Base-by-base conservation (phyloP, 805 yeast genomes). In the Ogataea kodamae region DNA sequence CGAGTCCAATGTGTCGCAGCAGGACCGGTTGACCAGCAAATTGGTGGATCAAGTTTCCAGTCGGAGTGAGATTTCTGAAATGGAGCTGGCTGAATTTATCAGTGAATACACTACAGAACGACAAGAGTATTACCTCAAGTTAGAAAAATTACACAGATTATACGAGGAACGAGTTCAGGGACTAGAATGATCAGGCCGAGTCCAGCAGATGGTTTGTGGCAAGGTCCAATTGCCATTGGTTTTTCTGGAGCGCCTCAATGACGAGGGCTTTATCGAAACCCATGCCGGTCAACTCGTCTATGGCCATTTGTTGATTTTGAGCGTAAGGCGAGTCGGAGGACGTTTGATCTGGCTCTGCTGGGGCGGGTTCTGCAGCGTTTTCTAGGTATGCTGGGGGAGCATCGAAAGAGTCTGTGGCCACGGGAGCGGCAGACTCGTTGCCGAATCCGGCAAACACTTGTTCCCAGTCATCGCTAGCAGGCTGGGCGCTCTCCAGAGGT, bases 401-500 rank as follows among this genome's bases (percentile, higher is more conserved):
- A 5, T 40, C 43, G 29, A 44, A 44, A 10, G 33, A 33, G n/a
- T 43, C 51, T 11, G 38, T 23, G 8, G 33, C 22, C 1, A 41
- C 43, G 18, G 50, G 44, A 33, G 51, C 17, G 15, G 36, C 44
- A 22, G 57, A 61, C 45, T 57, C 68, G 44, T 81, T 81, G 11
- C 90, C 89, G 55, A 85, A 83, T 0, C 94, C 95, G 3, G 94
- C 90, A 64, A 88, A 88, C 16, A 88, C 71, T 61, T 86, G 89
- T 52, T 88, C 96, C 97, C 97, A 88, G 57, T 88, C 97, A 50
- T 86, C 95, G 33, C 53, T 64, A 4, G 69, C 69, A 16, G 68
- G 68, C 4, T 70, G 68, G 19, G 68, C 68, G 17, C 39, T 20
- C 5, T 20, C 30, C 14, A 35, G 35, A 9, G 33, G 21, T 12